Evolutionary conservation across 257 asterid genomes (phyloP).

Genomic region (Craterostigma plantagineum): DNA sequence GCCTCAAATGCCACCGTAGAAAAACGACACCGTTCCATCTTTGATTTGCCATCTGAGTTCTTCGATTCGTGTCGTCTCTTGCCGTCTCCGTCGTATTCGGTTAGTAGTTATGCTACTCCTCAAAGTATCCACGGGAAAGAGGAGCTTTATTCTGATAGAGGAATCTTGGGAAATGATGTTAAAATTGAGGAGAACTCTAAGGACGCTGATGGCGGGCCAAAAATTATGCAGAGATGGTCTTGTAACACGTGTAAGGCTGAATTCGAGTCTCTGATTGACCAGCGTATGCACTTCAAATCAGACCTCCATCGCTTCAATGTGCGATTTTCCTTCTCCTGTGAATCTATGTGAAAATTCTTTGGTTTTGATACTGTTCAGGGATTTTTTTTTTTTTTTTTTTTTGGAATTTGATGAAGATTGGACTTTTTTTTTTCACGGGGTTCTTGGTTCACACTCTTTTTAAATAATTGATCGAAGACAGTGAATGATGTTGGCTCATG

Average conservation of each 20-base stretch:
- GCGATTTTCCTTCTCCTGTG: conserved; percentile 3
- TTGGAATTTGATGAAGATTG: no score
- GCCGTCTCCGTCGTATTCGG: conserved; percentile 30
- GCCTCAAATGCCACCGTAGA: no score
- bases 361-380: no score
- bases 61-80: conserved; percentile 69
- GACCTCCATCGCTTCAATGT: conserved; percentile 93
- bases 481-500: no score
- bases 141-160: conserved; percentile 11
- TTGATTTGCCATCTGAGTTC: conserved; percentile 42
- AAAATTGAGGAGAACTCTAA: not conserved
- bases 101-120: conserved; percentile 11
- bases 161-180: conserved; percentile 1
- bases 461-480: no score
- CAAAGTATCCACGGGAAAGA: conserved; percentile 14
- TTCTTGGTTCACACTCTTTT: no score
- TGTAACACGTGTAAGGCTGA: conserved; percentile 83
- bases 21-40: conserved; percentile 42
- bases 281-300: conserved; percentile 85
- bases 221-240: conserved; percentile 62
- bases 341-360: not conserved
- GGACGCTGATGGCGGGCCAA: not conserved
- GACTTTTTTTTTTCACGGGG: no score
- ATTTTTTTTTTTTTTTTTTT: no score
- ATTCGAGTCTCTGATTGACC: conserved; percentile 82